Conservation (phyloP, 1,284 basidiomycete genomes). For the Agroathelia rolfsii region DNA sequence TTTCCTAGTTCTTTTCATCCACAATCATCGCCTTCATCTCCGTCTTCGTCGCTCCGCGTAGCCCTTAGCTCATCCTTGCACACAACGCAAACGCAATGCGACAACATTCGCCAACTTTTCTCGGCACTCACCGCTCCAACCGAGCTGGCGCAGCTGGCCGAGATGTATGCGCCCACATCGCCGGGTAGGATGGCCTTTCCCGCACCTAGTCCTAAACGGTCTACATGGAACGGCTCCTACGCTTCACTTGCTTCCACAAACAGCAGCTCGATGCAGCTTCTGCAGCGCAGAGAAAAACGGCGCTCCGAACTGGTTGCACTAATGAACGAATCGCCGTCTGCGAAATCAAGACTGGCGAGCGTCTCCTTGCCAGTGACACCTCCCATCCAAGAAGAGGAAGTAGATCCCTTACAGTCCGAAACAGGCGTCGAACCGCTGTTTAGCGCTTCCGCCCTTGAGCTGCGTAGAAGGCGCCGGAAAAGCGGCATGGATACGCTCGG, state of each 20-base stretch:
- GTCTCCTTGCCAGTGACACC: slow-evolving; percentile 44
- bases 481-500: slow-evolving; percentile 40
- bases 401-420: slow-evolving; percentile 17
- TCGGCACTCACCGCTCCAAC: slow-evolving; percentile 60
- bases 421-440: slow-evolving; percentile 30
- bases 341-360: slow-evolving; percentile 15
- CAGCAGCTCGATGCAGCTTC: slow-evolving; percentile 30
- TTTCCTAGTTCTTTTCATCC: no score
- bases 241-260: slow-evolving; percentile 34
- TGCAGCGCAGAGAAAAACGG: slow-evolving; percentile 38
- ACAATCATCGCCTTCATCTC: slow-evolving; percentile 36
- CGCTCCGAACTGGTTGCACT: slow-evolving; percentile 43
- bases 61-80: slow-evolving; percentile 62
- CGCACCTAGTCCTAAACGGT: no score
- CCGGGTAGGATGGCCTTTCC: no score
- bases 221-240: slow-evolving; percentile 67
- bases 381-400: slow-evolving; percentile 30
- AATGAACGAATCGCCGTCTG: slow-evolving; percentile 23
- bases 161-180: slow-evolving; percentile 77
- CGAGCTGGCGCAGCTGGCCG: slow-evolving; percentile 61
- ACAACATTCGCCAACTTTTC: slow-evolving; percentile 68
- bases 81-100: slow-evolving; percentile 67
- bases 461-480: slow-evolving; percentile 43
- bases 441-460: slow-evolving; percentile 46
- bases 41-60: slow-evolving; percentile 52